Percentiles rank a stretch among this genome's conserved stretches.
phyloP scores from a whole-genome alignment of 768 basidiomycete species.

The Zangia roseola region DNA sequence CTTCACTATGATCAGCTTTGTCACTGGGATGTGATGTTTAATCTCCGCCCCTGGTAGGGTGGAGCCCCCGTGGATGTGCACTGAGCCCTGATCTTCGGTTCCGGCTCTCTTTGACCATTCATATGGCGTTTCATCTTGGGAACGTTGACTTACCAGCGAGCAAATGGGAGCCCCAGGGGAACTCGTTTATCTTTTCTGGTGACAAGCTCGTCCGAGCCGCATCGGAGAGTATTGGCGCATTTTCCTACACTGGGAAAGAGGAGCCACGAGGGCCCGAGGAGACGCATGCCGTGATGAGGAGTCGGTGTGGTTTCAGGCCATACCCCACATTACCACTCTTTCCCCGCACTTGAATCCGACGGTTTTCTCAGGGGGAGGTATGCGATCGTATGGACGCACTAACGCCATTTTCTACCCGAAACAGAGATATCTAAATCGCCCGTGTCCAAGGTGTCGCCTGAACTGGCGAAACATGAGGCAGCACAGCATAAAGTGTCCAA shows the following conservation, averaged over 20 bases:
- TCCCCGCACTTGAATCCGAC: constrained; percentile 6
- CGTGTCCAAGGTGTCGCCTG: constrained; percentile 82
- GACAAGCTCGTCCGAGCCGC: too few relatives aligned
- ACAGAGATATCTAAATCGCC: constrained; percentile 93
- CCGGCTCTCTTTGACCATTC: constrained; percentile 3
- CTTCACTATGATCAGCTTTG: neutral
- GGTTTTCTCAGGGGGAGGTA: neutral
- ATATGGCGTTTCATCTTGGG: neutral
- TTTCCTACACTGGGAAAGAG: too few relatives aligned
- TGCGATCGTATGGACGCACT: constrained; percentile 7
- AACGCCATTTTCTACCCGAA: constrained; percentile 2
- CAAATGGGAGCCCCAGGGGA: too few relatives aligned
- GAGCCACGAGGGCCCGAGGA: too few relatives aligned
- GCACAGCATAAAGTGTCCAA: constrained; percentile 88
- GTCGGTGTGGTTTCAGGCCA: neutral
- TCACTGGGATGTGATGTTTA: constrained; percentile 3
- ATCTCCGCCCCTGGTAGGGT: constrained; percentile 7
- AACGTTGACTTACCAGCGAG: neutral
- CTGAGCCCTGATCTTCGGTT: neutral
- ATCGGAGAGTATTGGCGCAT: too few relatives aligned
- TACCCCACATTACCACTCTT: constrained; percentile 11
- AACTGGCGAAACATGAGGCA: constrained; percentile 88
- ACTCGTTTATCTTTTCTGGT: too few relatives aligned
- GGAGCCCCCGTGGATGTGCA: too few relatives aligned
- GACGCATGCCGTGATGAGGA: too few relatives aligned